phyloP scores from a whole-genome alignment of 331 rosid species.

The Quercus lobata region DNA sequence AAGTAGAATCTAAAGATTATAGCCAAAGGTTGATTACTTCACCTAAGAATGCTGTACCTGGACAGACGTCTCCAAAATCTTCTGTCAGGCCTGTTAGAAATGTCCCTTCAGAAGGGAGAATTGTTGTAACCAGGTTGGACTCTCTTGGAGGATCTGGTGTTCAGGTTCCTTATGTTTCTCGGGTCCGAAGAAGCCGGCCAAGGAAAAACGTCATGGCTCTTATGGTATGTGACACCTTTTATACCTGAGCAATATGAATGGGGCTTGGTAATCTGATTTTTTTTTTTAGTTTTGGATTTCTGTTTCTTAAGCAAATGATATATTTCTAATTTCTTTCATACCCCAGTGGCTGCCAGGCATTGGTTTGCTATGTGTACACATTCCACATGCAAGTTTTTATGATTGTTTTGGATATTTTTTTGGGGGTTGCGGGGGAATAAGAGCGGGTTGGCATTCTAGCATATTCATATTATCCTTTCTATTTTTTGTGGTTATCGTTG shows the following conservation, averaged over 20 bases:
- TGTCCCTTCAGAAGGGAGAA: conserved; percentile 50
- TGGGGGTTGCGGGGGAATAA: not conserved
- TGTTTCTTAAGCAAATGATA: conserved; percentile 7
- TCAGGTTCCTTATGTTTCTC: conserved; percentile 79
- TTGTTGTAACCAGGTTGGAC: conserved; percentile 61
- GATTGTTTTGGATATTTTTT: not conserved
- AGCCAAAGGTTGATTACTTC: conserved; percentile 41
- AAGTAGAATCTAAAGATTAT: conserved; percentile 63
- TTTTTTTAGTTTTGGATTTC: conserved; percentile 2
- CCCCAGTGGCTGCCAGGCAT: not conserved
- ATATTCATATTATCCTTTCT: not conserved
- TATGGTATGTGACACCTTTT: conserved; percentile 55
- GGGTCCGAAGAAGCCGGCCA: conserved; percentile 94
- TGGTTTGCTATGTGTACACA: not conserved
- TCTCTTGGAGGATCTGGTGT: conserved; percentile 81
- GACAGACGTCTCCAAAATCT: conserved; percentile 37
- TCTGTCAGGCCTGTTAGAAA: conserved; percentile 40
- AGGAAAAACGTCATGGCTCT: conserved; percentile 73
- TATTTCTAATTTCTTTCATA: conserved; percentile 14
- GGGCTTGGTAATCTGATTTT: not conserved
- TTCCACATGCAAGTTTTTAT: not conserved
- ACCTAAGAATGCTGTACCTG: conserved; percentile 37
- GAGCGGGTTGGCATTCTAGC: not conserved
- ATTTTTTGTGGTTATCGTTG: no score
- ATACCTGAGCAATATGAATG: not conserved